Evolutionary conservation across 2,329 filamentous ascomycete species (phyloP).

Genomic region (Calonectria naviculata): DNA sequence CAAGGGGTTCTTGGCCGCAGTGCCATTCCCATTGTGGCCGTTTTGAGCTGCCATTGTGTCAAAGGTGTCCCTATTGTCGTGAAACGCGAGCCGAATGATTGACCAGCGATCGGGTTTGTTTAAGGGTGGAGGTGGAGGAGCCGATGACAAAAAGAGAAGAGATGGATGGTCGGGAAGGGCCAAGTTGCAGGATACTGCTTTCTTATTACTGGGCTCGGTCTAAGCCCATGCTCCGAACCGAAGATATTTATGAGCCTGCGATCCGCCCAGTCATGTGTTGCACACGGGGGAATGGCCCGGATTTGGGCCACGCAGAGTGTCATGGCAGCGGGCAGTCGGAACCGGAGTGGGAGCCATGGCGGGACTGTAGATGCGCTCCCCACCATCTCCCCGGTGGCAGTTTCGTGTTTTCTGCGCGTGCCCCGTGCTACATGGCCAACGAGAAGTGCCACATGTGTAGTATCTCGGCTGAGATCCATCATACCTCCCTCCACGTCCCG

Average conservation of each 20-base stretch:
- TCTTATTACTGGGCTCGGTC: slow-evolving; percentile 9
- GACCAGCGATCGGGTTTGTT: background rate
- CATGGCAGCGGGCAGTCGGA: slow-evolving; percentile 5
- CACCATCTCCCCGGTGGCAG: background rate
- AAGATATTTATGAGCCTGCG: background rate
- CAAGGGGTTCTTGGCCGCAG: slow-evolving; percentile 15
- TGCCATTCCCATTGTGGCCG: slow-evolving; percentile 18
- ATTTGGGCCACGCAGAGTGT: background rate
- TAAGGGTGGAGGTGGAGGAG: background rate
- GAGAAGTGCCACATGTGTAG: background rate
- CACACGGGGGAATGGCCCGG: background rate
- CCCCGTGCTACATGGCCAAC: background rate
- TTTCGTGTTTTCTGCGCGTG: background rate
- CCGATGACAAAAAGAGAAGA: background rate
- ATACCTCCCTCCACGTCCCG: slow-evolving; percentile 20
- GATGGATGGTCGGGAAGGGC: background rate
- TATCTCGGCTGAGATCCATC: background rate
- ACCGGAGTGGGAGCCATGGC: background rate
- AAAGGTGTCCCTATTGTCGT: background rate
- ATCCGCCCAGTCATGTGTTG: background rate
- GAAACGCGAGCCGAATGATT: background rate
- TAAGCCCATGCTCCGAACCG: background rate
- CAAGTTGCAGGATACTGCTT: slow-evolving; percentile 2
- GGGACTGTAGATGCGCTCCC: background rate
- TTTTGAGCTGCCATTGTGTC: slow-evolving; percentile 14